These are phyloP conservation scores for Torulaspora pretoriensis DNA, from an alignment of 1,139 yeast genomes.

Conservation along the genomic window DNA sequence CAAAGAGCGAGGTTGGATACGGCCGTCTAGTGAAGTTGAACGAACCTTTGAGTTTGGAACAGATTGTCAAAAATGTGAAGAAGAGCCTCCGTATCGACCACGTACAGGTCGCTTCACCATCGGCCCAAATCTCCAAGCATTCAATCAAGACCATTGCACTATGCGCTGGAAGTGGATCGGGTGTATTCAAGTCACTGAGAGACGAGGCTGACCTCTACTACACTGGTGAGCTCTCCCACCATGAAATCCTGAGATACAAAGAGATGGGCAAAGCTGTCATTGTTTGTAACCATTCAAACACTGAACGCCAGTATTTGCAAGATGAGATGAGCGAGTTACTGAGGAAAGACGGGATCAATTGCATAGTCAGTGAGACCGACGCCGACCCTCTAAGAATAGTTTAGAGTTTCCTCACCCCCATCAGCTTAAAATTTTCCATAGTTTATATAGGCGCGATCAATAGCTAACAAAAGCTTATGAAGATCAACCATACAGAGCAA, in stretches of 20 bases:
- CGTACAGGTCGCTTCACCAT: slow-evolving; percentile 61
- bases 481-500: background rate
- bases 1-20: slow-evolving; percentile 61
- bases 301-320: slow-evolving; percentile 79
- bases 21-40: slow-evolving; percentile 65
- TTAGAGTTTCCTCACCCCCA: background rate
- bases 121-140: slow-evolving; percentile 32
- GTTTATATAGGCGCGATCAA: slow-evolving; percentile 3
- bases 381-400: slow-evolving; percentile 47
- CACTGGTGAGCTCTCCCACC: slow-evolving; percentile 94
- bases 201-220: slow-evolving; percentile 65
- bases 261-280: slow-evolving; percentile 75
- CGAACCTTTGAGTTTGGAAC: slow-evolving; percentile 42
- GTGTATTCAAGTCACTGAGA: slow-evolving; percentile 41
- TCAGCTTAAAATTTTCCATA: slow-evolving; percentile 1
- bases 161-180: slow-evolving; percentile 95
- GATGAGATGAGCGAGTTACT: slow-evolving; percentile 48
- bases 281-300: slow-evolving; percentile 82
- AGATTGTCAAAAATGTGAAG: slow-evolving; percentile 55
- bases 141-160: slow-evolving; percentile 61
- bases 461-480: background rate
- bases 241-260: slow-evolving; percentile 68
- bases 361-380: slow-evolving; percentile 49
- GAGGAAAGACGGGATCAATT: slow-evolving; percentile 40
- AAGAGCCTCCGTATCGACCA: slow-evolving; percentile 46